Evolutionary conservation across 2,329 filamentous ascomycete species (phyloP).

Genomic region (Fusarium tanahbumbuense): DNA sequence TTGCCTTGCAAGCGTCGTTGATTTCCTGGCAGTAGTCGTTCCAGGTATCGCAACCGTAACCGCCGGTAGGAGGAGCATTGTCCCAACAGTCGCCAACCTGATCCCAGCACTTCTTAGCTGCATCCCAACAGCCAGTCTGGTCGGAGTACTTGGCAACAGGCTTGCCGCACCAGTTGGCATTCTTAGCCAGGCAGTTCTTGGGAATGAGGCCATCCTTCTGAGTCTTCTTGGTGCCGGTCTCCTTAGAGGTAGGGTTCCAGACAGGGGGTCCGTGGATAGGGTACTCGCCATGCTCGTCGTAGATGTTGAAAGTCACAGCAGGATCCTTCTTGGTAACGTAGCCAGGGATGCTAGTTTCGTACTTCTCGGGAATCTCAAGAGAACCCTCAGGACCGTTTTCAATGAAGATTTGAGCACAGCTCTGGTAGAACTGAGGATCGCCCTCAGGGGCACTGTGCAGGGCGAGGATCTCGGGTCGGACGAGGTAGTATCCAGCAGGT

Average conservation of each 20-base stretch:
- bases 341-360: conserved; percentile 73
- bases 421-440: conserved; percentile 78
- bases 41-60: conserved; percentile 70
- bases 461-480: conserved; percentile 75
- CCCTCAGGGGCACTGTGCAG: conserved; percentile 70
- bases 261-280: conserved; percentile 67
- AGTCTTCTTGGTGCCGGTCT: conserved; percentile 32
- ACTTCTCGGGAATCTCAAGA: conserved; percentile 59
- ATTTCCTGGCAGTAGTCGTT: conserved; percentile 68
- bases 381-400: conserved; percentile 58
- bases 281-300: conserved; percentile 58
- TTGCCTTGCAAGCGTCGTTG: conserved; percentile 56
- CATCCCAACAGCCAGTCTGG: conserved; percentile 70
- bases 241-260: conserved; percentile 56
- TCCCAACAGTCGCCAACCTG: conserved; percentile 71
- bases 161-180: conserved; percentile 78
- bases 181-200: conserved; percentile 68
- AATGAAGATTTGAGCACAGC: conserved; percentile 78
- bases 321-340: conserved; percentile 67
- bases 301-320: conserved; percentile 74
- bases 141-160: conserved; percentile 68
- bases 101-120: conserved; percentile 66
- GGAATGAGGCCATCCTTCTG: conserved; percentile 64
- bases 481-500: conserved; percentile 75
- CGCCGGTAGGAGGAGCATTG: conserved; percentile 68